A percentile compares a stretch with the other conserved stretches of the same genome.
Evolutionary conservation across 345 rosid species (phyloP).

Genomic region (Microthlaspi erraticum): DNA sequence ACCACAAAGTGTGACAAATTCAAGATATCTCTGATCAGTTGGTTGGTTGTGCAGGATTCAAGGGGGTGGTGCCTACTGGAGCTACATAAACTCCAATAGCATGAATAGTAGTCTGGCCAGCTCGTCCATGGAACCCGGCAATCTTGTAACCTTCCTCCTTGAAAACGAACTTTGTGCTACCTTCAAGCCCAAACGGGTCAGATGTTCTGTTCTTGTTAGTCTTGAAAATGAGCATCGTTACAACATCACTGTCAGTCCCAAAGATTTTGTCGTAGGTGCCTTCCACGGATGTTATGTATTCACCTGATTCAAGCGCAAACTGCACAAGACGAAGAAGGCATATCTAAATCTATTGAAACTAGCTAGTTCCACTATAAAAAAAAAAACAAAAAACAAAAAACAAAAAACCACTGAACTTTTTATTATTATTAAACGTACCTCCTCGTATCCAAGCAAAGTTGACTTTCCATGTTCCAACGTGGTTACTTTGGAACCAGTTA

Average conservation of each 20-base stretch:
- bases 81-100: slow-evolving; percentile 46
- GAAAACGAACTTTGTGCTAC: slow-evolving; percentile 7
- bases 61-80: slow-evolving; percentile 38
- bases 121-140: slow-evolving; percentile 43
- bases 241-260: slow-evolving; percentile 9
- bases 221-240: slow-evolving; percentile 35
- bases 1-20: not conserved
- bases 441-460: slow-evolving; percentile 30
- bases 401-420: not conserved
- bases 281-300: slow-evolving; percentile 41
- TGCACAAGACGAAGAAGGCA: not conserved
- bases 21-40: slow-evolving; percentile 11
- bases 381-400: not conserved
- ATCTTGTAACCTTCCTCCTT: slow-evolving; percentile 41
- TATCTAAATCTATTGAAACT: not conserved
- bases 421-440: not conserved
- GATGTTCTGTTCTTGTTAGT: slow-evolving; percentile 24
- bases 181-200: slow-evolving; percentile 38
- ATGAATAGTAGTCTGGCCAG: slow-evolving; percentile 1
- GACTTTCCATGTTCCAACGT: slow-evolving; percentile 26
- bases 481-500: slow-evolving; percentile 26
- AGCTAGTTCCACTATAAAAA: no score
- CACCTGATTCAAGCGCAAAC: slow-evolving; percentile 40
- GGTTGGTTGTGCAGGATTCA: slow-evolving; percentile 17
- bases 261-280: slow-evolving; percentile 35